phyloP scores from a whole-genome alignment of 2,329 filamentous ascomycete species.

The Colletotrichum liriopes region DNA sequence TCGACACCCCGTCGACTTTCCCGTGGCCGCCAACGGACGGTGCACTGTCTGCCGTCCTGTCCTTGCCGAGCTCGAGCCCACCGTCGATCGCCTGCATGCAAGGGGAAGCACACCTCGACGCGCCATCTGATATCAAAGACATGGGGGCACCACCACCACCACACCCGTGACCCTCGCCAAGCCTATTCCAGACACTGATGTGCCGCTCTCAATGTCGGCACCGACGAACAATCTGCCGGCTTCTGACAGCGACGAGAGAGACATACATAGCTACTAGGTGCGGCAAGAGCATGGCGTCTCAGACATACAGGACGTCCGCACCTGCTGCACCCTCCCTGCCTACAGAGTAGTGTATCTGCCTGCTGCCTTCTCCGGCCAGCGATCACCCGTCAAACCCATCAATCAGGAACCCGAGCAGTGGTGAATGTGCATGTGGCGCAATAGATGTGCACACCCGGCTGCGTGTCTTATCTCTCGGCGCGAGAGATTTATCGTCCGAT shows the following conservation, averaged over 20 bases:
- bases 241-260: neutral
- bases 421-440: neutral
- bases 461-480: constrained; percentile 1
- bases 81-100: neutral
- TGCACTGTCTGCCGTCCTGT: neutral
- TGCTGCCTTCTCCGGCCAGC: neutral
- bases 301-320: neutral
- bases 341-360: neutral
- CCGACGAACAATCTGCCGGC: neutral
- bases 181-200: neutral
- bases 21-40: neutral
- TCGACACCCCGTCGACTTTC: too few relatives aligned
- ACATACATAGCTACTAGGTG: neutral
- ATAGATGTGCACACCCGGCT: neutral
- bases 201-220: constrained; percentile 16
- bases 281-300: neutral
- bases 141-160: neutral
- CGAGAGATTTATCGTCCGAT: too few relatives aligned
- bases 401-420: neutral
- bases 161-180: neutral
- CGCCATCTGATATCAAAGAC: constrained; percentile 3
- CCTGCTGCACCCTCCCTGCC: neutral
- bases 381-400: neutral
- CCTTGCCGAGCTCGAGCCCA: neutral
- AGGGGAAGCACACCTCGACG: neutral